These are phyloP conservation scores for Massarina eburnea DNA, from an alignment of 2,329 filamentous ascomycete genomes.

Conservation along the genomic window DNA sequence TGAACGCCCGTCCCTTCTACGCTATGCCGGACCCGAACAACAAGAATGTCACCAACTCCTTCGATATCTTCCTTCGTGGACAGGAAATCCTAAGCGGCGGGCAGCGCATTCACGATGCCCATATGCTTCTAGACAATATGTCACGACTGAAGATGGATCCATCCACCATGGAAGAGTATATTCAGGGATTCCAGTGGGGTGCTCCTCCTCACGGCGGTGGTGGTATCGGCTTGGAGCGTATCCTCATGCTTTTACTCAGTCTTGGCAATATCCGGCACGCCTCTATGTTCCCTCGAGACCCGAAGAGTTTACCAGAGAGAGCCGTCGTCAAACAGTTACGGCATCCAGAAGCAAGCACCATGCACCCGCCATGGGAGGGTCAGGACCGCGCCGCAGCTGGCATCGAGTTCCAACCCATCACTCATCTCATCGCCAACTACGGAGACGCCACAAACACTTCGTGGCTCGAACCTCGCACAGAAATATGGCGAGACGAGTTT, in stretches of 20 bases:
- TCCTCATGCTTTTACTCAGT: conserved; percentile 82
- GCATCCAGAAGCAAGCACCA: conserved; percentile 84
- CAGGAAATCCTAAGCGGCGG: conserved; percentile 92
- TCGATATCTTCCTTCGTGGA: conserved; percentile 91
- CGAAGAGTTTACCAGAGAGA: conserved; percentile 77
- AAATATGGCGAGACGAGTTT: conserved; percentile 77
- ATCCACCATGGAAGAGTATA: conserved; percentile 85
- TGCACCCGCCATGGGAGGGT: conserved; percentile 65
- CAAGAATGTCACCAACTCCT: conserved; percentile 78
- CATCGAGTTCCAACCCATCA: conserved; percentile 68
- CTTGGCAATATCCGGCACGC: conserved; percentile 88
- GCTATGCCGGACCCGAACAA: conserved; percentile 80
- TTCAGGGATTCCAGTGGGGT: conserved; percentile 84
- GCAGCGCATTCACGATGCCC: conserved; percentile 84
- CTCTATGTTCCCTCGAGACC: conserved; percentile 84
- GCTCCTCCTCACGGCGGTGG: conserved; percentile 88
- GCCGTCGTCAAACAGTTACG: conserved; percentile 66
- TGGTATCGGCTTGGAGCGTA: conserved; percentile 85
- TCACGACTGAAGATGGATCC: conserved; percentile 72
- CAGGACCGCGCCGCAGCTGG: conserved; percentile 50
- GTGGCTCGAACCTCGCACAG: conserved; percentile 86
- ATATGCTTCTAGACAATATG: conserved; percentile 77
- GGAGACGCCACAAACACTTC: conserved; percentile 93
- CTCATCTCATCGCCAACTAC: conserved; percentile 92
- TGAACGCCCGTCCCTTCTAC: conserved; percentile 84